A percentile compares a stretch with the other conserved stretches of the same genome.
Evolutionary conservation across 1,284 basidiomycete genomes (phyloP).

Genomic region (Psilocybe mexicana): DNA sequence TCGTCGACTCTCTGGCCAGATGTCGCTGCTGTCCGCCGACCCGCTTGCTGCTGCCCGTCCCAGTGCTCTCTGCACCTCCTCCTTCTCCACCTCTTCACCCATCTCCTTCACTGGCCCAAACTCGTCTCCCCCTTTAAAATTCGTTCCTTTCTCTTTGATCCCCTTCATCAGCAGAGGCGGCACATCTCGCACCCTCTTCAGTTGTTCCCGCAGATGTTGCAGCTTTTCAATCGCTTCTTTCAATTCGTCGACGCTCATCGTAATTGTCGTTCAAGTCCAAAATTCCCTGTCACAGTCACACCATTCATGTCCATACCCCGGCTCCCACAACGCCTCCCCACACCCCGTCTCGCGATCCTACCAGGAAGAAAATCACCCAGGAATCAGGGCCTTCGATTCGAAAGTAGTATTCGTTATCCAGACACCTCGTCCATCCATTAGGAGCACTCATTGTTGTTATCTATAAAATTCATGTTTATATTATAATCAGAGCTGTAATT

Average conservation of each 20-base stretch:
- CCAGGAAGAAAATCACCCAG: slow-evolving; percentile 29
- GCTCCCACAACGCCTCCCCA: slow-evolving; percentile 33
- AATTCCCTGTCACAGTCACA: slow-evolving; percentile 12
- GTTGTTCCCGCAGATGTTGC: slow-evolving; percentile 24
- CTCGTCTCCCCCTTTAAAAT: slow-evolving; percentile 28
- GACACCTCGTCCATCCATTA: slow-evolving; percentile 8
- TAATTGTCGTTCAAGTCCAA: slow-evolving; percentile 11
- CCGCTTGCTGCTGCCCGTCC: slow-evolving; percentile 51
- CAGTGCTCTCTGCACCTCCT: slow-evolving; percentile 55
- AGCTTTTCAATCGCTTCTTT: slow-evolving; percentile 21
- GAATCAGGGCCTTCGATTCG: slow-evolving; percentile 25
- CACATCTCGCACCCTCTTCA: slow-evolving; percentile 19
- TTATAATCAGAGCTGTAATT: slow-evolving; percentile 4
- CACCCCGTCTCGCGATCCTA: slow-evolving; percentile 27
- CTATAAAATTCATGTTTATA: slow-evolving; percentile 5
- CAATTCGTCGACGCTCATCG: slow-evolving; percentile 8
- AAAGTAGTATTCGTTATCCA: slow-evolving; percentile 33
- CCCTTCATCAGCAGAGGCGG: slow-evolving; percentile 18
- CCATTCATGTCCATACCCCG: slow-evolving; percentile 32
- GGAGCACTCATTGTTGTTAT: slow-evolving; percentile 4
- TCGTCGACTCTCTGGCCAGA: slow-evolving; percentile 44
- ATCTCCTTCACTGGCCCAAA: slow-evolving; percentile 49
- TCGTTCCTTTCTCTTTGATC: slow-evolving; percentile 8
- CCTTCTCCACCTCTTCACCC: slow-evolving; percentile 44
- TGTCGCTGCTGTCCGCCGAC: slow-evolving; percentile 46